Conservation (phyloP, 202 grass and related monocot species). For the Carex arenaria region DNA sequence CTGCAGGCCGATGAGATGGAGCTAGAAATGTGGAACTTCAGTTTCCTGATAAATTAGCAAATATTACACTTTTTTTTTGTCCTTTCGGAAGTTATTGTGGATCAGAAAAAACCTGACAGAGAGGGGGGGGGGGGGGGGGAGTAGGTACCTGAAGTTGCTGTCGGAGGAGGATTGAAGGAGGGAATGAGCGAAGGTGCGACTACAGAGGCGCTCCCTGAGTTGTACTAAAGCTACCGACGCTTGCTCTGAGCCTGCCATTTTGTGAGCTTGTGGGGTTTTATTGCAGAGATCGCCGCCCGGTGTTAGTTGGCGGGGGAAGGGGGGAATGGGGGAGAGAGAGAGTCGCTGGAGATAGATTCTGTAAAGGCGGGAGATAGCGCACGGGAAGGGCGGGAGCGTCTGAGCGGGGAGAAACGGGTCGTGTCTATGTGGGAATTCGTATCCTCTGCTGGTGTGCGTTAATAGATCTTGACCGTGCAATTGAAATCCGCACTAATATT, state of each 20-base stretch:
- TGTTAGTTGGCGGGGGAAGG: background rate
- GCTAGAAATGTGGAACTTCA: constrained; percentile 69
- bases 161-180: constrained; percentile 52
- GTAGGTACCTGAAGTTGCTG: constrained; percentile 68
- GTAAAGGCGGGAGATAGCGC: background rate
- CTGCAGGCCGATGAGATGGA: constrained; percentile 77
- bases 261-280: background rate
- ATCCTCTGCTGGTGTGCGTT: too few species aligned
- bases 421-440: background rate
- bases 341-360: background rate
- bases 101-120: background rate
- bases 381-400: background rate
- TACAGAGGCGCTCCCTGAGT: constrained; percentile 54
- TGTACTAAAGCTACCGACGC: constrained; percentile 28
- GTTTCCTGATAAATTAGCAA: constrained; percentile 42
- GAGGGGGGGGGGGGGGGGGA: background rate
- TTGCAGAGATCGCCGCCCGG: background rate
- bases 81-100: background rate
- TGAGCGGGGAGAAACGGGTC: background rate
- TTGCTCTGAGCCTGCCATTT: constrained; percentile 34
- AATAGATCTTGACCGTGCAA: too few species aligned
- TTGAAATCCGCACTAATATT: too few species aligned
- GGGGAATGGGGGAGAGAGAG: background rate
- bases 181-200: constrained; percentile 48
- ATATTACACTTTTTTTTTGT: background rate